These are phyloP conservation scores for Fraxinus sp. DNA, from an alignment of 305 asterid genomes.

Conservation along the genomic window DNA sequence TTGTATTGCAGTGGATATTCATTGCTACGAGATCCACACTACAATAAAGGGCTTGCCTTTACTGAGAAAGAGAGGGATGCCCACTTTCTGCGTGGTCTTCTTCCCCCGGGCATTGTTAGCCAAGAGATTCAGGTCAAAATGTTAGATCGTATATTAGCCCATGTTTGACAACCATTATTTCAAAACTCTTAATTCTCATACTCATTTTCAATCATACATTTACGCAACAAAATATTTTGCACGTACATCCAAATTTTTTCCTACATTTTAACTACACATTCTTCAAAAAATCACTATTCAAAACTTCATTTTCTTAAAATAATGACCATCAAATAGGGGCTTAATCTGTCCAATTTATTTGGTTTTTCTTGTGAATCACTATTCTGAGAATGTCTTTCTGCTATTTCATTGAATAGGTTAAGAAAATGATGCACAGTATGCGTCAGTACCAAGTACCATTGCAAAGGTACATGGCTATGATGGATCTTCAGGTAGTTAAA, in stretches of 20 bases:
- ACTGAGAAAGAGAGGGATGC: slow-evolving; percentile 54
- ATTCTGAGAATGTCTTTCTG: not conserved
- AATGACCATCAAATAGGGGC: not conserved
- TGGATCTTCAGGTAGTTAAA: slow-evolving; percentile 52
- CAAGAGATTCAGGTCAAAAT: slow-evolving; percentile 45
- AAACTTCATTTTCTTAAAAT: not conserved
- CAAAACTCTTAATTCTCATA: not conserved
- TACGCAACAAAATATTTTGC: too few species aligned
- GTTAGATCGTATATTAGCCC: not conserved
- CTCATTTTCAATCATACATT: not conserved
- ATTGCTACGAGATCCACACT: slow-evolving; percentile 55
- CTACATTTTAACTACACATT: not conserved
- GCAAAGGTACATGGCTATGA: slow-evolving; percentile 61
- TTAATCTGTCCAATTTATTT: not conserved
- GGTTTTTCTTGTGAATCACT: not conserved
- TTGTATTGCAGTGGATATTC: slow-evolving; percentile 44
- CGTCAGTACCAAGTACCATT: slow-evolving; percentile 55
- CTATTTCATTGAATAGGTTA: slow-evolving; percentile 32
- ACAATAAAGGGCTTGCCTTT: slow-evolving; percentile 57
- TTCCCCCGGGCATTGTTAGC: slow-evolving; percentile 43
- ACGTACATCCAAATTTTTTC: too few species aligned
- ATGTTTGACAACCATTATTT: not conserved
- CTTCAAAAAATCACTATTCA: not conserved
- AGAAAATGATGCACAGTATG: slow-evolving; percentile 48
- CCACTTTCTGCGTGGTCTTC: slow-evolving; percentile 55